Percentiles rank a stretch among this genome's conserved stretches.
Evolutionary conservation across 2,329 filamentous ascomycete genomes (phyloP).

Genomic region (Zymoseptoria ardabiliae): DNA sequence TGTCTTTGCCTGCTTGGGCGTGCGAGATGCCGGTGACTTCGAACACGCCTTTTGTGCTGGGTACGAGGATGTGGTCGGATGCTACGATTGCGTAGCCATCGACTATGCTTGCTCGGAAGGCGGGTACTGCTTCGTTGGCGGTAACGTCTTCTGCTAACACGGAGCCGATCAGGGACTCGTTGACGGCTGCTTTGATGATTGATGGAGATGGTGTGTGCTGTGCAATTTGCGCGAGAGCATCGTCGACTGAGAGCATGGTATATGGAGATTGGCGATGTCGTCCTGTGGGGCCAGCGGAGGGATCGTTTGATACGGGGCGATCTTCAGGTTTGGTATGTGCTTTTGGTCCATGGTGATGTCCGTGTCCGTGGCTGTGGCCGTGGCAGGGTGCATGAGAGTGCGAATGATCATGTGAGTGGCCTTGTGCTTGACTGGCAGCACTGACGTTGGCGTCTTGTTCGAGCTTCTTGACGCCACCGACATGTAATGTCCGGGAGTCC

Average conservation of each 20-base stretch:
- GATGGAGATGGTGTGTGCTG: slow-evolving; percentile 61
- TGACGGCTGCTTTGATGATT: slow-evolving; percentile 52
- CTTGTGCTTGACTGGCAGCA: slow-evolving; percentile 20
- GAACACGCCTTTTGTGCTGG: slow-evolving; percentile 66
- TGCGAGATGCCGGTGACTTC: slow-evolving; percentile 83
- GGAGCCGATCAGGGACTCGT: slow-evolving; percentile 60
- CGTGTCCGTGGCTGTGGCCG: slow-evolving; percentile 38
- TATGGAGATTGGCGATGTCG: slow-evolving; percentile 83
- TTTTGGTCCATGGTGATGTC: slow-evolving; percentile 54
- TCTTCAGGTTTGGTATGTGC: slow-evolving; percentile 64
- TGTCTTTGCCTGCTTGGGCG: slow-evolving; percentile 61
- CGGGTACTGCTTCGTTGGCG: slow-evolving; percentile 77
- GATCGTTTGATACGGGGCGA: slow-evolving; percentile 52
- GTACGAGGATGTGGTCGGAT: slow-evolving; percentile 34
- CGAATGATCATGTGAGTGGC: slow-evolving; percentile 25
- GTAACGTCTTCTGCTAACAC: slow-evolving; percentile 78
- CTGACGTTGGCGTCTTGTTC: slow-evolving; percentile 66
- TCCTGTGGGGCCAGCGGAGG: slow-evolving; percentile 52
- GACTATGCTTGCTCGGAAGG: slow-evolving; percentile 91
- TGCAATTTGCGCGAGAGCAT: slow-evolving; percentile 68
- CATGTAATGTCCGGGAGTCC: slow-evolving; percentile 72
- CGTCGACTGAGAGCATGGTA: slow-evolving; percentile 79
- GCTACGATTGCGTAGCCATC: slow-evolving; percentile 88
- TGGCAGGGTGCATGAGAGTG: slow-evolving; percentile 33
- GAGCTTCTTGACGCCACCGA: slow-evolving; percentile 72